phyloP scores from a whole-genome alignment of 306 rosid species.

The Datisca glomerata region DNA sequence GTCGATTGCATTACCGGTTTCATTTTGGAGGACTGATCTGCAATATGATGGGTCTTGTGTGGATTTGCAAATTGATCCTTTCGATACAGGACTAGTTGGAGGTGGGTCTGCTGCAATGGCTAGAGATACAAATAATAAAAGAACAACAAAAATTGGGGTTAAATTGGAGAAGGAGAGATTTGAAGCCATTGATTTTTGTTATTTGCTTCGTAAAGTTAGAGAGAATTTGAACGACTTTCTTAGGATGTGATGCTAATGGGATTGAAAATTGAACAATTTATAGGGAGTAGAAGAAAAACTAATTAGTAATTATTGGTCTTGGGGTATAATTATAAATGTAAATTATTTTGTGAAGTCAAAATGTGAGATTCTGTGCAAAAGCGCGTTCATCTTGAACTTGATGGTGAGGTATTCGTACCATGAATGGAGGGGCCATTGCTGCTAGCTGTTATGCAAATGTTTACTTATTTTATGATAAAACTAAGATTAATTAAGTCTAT shows the following conservation, averaged over 20 bases:
- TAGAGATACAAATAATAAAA: too few relatives aligned
- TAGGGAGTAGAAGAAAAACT: not conserved
- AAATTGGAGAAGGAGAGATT: not conserved
- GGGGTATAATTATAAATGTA: not conserved
- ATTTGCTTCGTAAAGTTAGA: too few relatives aligned
- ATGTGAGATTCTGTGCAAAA: not conserved
- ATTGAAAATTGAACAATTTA: not conserved
- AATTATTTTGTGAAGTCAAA: not conserved
- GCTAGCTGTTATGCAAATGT: not conserved
- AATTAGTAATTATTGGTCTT: not conserved
- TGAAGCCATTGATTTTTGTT: slow-evolving; percentile 10
- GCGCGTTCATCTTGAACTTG: not conserved
- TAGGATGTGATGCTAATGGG: not conserved
- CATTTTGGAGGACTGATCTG: slow-evolving; percentile 45
- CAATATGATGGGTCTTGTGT: slow-evolving; percentile 72
- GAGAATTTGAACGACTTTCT: not conserved
- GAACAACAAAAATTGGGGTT: not conserved
- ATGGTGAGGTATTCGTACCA: not conserved
- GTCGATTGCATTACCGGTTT: slow-evolving; percentile 42
- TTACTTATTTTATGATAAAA: too few relatives aligned
- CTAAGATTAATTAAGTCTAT: too few relatives aligned
- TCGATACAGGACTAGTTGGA: slow-evolving; percentile 21
- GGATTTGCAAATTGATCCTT: slow-evolving; percentile 39
- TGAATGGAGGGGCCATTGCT: not conserved
- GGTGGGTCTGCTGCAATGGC: slow-evolving; percentile 8